phyloP scores from a whole-genome alignment of 257 asterid genomes.

The Lycium ferocissimum region DNA sequence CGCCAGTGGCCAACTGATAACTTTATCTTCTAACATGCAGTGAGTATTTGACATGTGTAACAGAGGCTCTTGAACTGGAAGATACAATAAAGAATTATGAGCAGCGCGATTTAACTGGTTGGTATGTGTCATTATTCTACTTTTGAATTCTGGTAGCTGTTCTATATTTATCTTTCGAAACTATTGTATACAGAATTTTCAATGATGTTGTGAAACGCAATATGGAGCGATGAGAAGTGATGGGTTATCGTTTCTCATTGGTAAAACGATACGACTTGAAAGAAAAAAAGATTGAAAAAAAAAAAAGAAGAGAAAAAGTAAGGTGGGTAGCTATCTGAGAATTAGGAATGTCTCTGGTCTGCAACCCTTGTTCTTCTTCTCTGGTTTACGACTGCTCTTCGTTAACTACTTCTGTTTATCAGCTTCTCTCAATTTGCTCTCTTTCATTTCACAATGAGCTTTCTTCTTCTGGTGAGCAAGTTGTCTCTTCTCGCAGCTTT shows the following conservation, averaged over 20 bases:
- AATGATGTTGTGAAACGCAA: not conserved
- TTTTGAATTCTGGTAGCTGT: constrained; percentile 33
- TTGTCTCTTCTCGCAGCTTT: not conserved
- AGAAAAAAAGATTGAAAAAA: not conserved
- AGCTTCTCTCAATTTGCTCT: not conserved
- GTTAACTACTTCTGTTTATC: not conserved
- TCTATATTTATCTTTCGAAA: constrained; percentile 29
- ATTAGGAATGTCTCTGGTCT: not conserved
- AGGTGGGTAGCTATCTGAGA: not conserved
- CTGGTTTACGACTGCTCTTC: not conserved
- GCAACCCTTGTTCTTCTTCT: not conserved
- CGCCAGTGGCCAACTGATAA: constrained; percentile 22
- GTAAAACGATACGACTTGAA: not conserved
- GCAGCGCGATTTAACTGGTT: constrained; percentile 82
- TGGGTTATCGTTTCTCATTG: not conserved
- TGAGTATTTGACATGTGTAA: constrained; percentile 86
- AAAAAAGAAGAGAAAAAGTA: not conserved
- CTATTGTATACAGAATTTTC: not conserved
- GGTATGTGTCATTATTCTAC: constrained; percentile 61
- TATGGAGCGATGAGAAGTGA: not conserved
- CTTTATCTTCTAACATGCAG: constrained; percentile 54
- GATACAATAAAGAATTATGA: constrained; percentile 93
- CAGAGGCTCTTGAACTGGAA: constrained; percentile 98
- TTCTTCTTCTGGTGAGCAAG: constrained; percentile 16
- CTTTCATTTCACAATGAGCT: not conserved